Conservation (phyloP, 768 basidiomycete genomes). For the Tricholoma hemisulphureum region DNA sequence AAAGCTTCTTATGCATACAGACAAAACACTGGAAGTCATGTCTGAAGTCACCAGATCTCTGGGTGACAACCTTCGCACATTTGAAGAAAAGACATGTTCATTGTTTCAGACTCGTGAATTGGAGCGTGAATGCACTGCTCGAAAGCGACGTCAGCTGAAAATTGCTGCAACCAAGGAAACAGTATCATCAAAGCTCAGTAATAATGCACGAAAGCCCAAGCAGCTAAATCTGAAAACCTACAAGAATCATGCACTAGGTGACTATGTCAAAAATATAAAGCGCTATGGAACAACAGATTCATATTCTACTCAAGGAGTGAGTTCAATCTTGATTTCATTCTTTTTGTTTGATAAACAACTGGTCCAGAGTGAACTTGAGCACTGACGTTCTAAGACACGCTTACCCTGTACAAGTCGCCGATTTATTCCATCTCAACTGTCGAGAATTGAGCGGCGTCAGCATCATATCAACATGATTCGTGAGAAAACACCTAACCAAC, state of each 20-base stretch:
- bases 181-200: not conserved
- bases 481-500: not conserved
- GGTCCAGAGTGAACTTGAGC: conserved; percentile 11
- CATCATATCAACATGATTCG: not conserved
- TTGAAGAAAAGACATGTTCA: not conserved
- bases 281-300: too few species aligned
- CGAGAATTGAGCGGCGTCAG: not conserved
- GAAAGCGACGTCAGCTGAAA: not conserved
- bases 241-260: not conserved
- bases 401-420: conserved; percentile 17
- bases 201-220: not conserved
- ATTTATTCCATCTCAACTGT: not conserved
- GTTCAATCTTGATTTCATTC: not conserved
- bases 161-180: not conserved
- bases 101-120: conserved; percentile 2
- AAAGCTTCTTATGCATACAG: not conserved
- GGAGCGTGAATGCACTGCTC: not conserved
- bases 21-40: not conserved
- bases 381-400: conserved; percentile 4
- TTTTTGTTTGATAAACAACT: not conserved
- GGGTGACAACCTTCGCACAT: not conserved
- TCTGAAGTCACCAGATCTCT: not conserved
- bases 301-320: too few species aligned
- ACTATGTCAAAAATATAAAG: too few species aligned
- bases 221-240: too few species aligned